These are phyloP conservation scores for Grigorovia jiainica DNA, from an alignment of 805 yeast genomes.

Conservation along the genomic window DNA sequence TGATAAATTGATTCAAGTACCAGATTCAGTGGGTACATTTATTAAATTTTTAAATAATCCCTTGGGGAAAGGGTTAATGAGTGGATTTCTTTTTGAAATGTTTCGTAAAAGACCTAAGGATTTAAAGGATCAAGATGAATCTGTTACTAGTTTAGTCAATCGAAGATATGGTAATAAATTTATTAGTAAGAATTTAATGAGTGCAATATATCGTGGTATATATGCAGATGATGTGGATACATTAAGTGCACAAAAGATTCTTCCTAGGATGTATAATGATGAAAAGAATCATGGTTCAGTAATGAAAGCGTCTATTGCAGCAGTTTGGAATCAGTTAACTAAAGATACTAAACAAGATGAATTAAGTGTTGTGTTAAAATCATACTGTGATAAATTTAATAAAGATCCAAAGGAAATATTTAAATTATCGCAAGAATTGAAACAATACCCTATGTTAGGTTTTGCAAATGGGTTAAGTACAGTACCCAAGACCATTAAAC, in stretches of 20 bases:
- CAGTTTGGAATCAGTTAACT: constrained; percentile 14
- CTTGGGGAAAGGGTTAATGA: constrained; percentile 35
- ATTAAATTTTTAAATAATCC: constrained; percentile 33
- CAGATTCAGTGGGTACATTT: constrained; percentile 33
- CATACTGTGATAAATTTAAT: constrained; percentile 34
- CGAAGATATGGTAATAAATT: constrained; percentile 54
- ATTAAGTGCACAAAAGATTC: constrained; percentile 54
- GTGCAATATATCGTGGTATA: constrained; percentile 83
- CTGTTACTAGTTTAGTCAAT: constrained; percentile 53
- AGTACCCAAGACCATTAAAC: constrained; percentile 37
- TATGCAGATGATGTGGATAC: constrained; percentile 75
- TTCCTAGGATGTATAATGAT: constrained; percentile 45
- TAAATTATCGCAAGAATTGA: constrained; percentile 32
- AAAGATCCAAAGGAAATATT: constrained; percentile 32
- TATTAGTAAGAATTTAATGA: constrained; percentile 47
- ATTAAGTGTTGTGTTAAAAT: constrained; percentile 1
- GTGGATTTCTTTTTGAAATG: constrained; percentile 43
- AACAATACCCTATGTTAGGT: constrained; percentile 52
- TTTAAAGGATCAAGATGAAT: constrained; percentile 45
- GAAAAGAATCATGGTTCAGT: constrained; percentile 57
- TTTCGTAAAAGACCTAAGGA: constrained; percentile 29
- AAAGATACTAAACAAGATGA: not conserved
- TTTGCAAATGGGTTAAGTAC: constrained; percentile 47
- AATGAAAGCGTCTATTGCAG: constrained; percentile 35
- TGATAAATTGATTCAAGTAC: constrained; percentile 44